These are phyloP conservation scores for Sonneratia alba DNA, from an alignment of 345 rosid genomes.

Conservation along the genomic window DNA sequence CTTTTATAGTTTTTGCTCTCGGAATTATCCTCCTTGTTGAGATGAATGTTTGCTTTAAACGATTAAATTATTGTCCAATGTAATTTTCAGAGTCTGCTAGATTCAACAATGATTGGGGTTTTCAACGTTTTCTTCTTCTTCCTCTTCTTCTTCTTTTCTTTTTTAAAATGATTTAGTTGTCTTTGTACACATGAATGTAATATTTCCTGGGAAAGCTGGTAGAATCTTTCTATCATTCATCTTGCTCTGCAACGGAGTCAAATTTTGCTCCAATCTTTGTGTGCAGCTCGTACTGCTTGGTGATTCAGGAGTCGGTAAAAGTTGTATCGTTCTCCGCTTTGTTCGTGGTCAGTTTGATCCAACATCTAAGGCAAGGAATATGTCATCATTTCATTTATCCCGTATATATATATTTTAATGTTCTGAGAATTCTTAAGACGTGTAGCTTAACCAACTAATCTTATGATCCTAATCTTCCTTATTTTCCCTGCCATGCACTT, in stretches of 20 bases:
- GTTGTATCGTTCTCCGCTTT: constrained; percentile 97
- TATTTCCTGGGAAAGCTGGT: neutral
- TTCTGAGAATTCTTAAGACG: neutral
- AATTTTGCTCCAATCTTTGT: constrained; percentile 14
- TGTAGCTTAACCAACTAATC: constrained; percentile 1
- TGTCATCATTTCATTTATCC: neutral
- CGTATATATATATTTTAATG: neutral
- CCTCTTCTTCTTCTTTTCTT: neutral
- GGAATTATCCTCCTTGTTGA: neutral
- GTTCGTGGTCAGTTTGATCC: constrained; percentile 99
- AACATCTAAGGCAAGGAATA: constrained; percentile 61
- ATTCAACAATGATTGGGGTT: neutral
- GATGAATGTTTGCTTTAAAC: neutral
- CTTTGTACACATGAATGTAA: neutral
- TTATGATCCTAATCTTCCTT: neutral
- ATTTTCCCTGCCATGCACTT: neutral
- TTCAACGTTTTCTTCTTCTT: neutral
- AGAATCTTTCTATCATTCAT: neutral
- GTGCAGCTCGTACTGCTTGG: constrained; percentile 83
- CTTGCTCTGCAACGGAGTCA: constrained; percentile 5
- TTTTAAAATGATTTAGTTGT: neutral
- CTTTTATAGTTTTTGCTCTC: neutral
- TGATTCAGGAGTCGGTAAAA: constrained; percentile 97
- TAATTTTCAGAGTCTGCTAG: neutral
- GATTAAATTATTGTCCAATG: neutral